Percentiles rank a stretch among this genome's conserved stretches.
These are phyloP conservation scores for Ophiocordyceps camponoti-saundersi DNA, from an alignment of 2,329 filamentous ascomycete genomes.

Conservation along the genomic window DNA sequence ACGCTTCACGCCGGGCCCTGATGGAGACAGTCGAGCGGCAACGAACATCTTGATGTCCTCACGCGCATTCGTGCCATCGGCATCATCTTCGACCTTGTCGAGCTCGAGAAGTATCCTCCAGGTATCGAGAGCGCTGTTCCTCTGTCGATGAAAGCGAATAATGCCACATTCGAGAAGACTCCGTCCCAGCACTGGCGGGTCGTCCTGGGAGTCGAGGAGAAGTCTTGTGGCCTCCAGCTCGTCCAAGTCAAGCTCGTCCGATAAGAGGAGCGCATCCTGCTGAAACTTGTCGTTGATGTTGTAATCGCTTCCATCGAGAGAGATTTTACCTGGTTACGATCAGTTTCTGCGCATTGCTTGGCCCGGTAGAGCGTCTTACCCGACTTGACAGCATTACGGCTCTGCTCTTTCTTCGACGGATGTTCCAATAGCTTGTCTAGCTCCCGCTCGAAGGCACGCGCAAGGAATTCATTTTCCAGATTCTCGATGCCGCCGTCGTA, in stretches of 20 bases:
- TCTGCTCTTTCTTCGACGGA: conserved; percentile 54
- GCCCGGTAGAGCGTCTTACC: conserved; percentile 26
- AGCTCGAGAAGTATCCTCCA: conserved; percentile 64
- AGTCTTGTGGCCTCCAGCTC: conserved; percentile 70
- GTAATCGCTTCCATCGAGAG: conserved; percentile 56
- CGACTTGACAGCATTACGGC: conserved; percentile 52
- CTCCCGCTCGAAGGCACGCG: conserved; percentile 53
- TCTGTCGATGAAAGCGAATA: conserved; percentile 74
- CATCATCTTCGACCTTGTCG: conserved; percentile 36
- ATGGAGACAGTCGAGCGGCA: conserved; percentile 15
- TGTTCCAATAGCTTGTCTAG: conserved; percentile 62
- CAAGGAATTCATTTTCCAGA: conserved; percentile 52
- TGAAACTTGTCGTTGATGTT: conserved; percentile 75
- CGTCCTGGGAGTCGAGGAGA: conserved; percentile 55
- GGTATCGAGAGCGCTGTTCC: conserved; percentile 69
- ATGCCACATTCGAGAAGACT: conserved; percentile 63
- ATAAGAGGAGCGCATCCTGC: conserved; percentile 62
- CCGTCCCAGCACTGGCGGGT: conserved; percentile 51
- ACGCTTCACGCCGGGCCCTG: conserved; percentile 28
- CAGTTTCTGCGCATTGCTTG: background rate
- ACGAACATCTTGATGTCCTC: conserved; percentile 18
- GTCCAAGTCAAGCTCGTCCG: conserved; percentile 79
- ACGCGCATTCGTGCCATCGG: conserved; percentile 18
- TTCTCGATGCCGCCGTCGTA: conserved; percentile 43
- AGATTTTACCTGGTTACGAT: conserved; percentile 50